Base-by-base conservation (phyloP, 176 grass and related monocot species). In the Guadua angustifolia region DNA sequence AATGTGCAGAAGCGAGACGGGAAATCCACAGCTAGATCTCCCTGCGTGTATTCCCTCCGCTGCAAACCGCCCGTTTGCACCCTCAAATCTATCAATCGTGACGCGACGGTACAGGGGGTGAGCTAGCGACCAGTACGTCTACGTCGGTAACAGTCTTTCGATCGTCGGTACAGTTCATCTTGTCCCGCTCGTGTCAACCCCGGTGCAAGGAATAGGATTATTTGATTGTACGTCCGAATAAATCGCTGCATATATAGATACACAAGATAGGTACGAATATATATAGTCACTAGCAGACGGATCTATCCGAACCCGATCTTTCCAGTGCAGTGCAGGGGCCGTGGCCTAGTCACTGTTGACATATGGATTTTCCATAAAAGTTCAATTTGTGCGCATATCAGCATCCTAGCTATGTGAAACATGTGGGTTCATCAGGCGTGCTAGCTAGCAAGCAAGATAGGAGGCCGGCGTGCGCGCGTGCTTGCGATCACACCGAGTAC, bases 51-150 rank as follows among this genome's bases (percentile, higher is more conserved):
- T 38, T 46, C 25, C 19, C 19, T 67, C 53, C n/a, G 50, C 75
- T 58, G 75, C 67, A 29, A 33, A 64, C 81, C 86, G 57, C 66
- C 87, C 69, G 87, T 89, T 80, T 38, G 60, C n/a, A 1, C 69
- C 69, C 38, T 89, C 82, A 80, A 80, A 36, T 33, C 25, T 8
- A 1, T 33, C 25, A 13, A 1, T 0, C 17, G 6, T 29, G 72
- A 61, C 32, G 5, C 24, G 65, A 71, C 72, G n/a, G 57, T 2
- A 25, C 57, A 25, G 56, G 4, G 4, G 9, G 56, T 1, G 56
- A 24, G 56, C 4, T n/a, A 24, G n/a, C 56, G 12, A n/a, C n/a
- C n/a, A n/a, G n/a, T n/a, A n/a, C n/a, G n/a, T 59, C 24, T 10
- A 59, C 5, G 11, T 22, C 56, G 56, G 56, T 24, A 59, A 24